A percentile compares a stretch with the other conserved stretches of the same genome.
phyloP scores from a whole-genome alignment of 31 red algal genomes.

The Asparagopsis taxiformis region DNA sequence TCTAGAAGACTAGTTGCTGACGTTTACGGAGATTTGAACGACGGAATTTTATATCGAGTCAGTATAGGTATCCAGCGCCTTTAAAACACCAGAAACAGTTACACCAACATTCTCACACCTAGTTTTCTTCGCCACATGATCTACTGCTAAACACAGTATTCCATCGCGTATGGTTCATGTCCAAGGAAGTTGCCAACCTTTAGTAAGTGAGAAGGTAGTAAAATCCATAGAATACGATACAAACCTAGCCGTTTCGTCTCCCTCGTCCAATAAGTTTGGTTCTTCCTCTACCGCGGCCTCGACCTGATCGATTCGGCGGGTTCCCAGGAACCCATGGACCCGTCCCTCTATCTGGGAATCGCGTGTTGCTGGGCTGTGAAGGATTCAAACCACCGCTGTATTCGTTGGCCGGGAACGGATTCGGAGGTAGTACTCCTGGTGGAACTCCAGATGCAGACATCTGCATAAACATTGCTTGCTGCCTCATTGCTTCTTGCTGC shows the following conservation, averaged over 20 bases:
- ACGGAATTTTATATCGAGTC: too few relatives aligned
- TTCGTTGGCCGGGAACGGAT: conserved; percentile 16
- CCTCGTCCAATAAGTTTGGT: not conserved
- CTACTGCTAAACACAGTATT: too few relatives aligned
- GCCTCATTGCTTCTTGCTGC: conserved; percentile 36
- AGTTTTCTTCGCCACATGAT: too few relatives aligned
- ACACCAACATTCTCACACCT: too few relatives aligned
- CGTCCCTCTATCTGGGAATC: conserved; percentile 10
- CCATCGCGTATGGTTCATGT: too few relatives aligned
- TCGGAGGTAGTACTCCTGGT: not conserved
- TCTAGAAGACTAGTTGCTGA: too few relatives aligned
- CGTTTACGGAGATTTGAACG: too few relatives aligned
- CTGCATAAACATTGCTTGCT: conserved; percentile 49
- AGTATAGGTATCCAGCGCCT: too few relatives aligned
- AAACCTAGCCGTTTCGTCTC: not conserved
- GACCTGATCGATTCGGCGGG: conserved; percentile 17
- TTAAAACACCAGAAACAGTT: too few relatives aligned
- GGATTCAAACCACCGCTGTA: conserved; percentile 26
- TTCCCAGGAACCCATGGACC: conserved; percentile 3
- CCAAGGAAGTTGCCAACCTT: not conserved
- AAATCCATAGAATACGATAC: not conserved
- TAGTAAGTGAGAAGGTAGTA: not conserved
- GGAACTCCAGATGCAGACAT: conserved; percentile 34
- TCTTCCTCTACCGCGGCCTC: conserved; percentile 24
- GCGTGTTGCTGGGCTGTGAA: not conserved